Evolutionary conservation across 768 basidiomycete species (phyloP), one percentile per base, ranked within the genome.

Genomic region (Sistotremastrum niveocremeum): DNA sequence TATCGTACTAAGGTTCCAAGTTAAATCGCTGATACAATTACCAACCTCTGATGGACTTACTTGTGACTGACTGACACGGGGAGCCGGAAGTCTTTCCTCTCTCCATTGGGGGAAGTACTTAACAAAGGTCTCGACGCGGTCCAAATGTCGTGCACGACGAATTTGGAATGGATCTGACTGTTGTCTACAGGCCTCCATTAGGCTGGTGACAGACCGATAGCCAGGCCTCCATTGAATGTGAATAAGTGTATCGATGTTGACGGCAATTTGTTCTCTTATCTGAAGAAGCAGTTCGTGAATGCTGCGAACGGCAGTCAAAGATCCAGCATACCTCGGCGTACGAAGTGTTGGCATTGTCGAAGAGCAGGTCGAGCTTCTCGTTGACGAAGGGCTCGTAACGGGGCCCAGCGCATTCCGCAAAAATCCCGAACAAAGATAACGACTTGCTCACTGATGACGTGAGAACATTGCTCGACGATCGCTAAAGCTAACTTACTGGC

Each of bases 1-100:
- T 89, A 63, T 94, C 90, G 59, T 91, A 91, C 72, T 85, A 52
- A 20, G 49, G 42, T 41, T 40, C 34, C 49, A 11, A 36, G 32
- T n/a, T 32, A 20, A 7, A 9, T 28, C 12, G 37, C 35, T 36
- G 40, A 6, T 30, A 9, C 20, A 46, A n/a, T 31, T 3, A 3
- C 10, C 4, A 20, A 34, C 39, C 49, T 11, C 30, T 10, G n/a
- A 34, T 2, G 6, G 36, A 59, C 64, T 37, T 55, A 73, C 81
- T 63, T 77, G 74, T 6, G 90, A 94, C 56, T 89, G 83, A 50
- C 74, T 81, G 48, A 86, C 86, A 47, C 86, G 74, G 1, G 90
- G 90, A 45, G 90, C 88, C 30, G 88, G 77, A 29, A 91, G 73
- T 35, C 90, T 76, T 51, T 84, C 72, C 48, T 73, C 70, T 57